Conservation (phyloP, 192 early-diverging fungal species). For the Phycomyces blakesleeanus region DNA sequence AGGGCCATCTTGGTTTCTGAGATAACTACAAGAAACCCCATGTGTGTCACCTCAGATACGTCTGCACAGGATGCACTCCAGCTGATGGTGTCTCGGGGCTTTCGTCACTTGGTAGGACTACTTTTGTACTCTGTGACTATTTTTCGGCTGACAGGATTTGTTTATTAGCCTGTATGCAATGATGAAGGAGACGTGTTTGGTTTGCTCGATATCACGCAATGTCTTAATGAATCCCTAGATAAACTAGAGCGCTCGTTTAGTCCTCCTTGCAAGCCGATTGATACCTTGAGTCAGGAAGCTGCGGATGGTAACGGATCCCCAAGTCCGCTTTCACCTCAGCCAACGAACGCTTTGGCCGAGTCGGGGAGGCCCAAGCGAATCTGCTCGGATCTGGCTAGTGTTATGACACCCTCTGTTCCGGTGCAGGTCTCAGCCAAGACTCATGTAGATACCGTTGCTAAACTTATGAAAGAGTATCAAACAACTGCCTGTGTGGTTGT, state of each 20-base stretch:
- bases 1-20: slow-evolving; percentile 72
- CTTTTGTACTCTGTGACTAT: not conserved
- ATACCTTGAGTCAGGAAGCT: slow-evolving; percentile 73
- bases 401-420: slow-evolving; percentile 62
- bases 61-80: slow-evolving; percentile 78
- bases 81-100: slow-evolving; percentile 80
- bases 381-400: slow-evolving; percentile 83
- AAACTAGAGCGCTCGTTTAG: slow-evolving; percentile 84
- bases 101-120: slow-evolving; percentile 68
- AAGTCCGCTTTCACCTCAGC: too few species aligned
- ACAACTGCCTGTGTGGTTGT: slow-evolving; percentile 76
- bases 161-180: slow-evolving; percentile 67
- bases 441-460: slow-evolving; percentile 67
- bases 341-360: slow-evolving; percentile 19
- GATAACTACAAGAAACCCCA: slow-evolving; percentile 89
- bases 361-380: slow-evolving; percentile 64
- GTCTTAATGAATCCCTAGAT: slow-evolving; percentile 80
- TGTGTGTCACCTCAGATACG: slow-evolving; percentile 81
- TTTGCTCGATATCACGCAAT: slow-evolving; percentile 81
- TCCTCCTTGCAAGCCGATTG: slow-evolving; percentile 74
- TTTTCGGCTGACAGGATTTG: not conserved
- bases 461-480: slow-evolving; percentile 67
- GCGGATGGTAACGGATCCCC: slow-evolving; percentile 59
- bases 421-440: slow-evolving; percentile 62
- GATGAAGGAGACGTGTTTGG: slow-evolving; percentile 85